Evolutionary conservation across 208 protist genomes (phyloP), one percentile per base, ranked within the genome.

Genomic region (Endotrypanum monterogeii): DNA sequence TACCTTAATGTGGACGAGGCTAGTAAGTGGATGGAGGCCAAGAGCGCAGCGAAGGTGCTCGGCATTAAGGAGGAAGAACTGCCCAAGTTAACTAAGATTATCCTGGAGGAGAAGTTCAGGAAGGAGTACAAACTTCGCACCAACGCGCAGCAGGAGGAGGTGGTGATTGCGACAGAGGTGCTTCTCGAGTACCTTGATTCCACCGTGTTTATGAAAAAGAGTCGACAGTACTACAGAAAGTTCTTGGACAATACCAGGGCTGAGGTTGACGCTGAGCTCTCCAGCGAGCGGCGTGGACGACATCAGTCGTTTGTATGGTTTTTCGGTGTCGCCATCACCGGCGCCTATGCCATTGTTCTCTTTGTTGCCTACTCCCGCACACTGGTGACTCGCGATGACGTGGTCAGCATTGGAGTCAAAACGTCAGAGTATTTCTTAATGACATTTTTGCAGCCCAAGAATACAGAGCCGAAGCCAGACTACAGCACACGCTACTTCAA

Each of bases 171-270:
- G 5, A 84, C 89, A 1, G 92, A 96, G 78, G 85, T 93, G 56
- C 71, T 96, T 25, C 77, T 96, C n/a, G 92, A 94, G 82, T 96
- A 94, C 83, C 67, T 96, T 7, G 90, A 96, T 74, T 94, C 89
- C 41, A 80, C 87, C 25, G 60, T 89, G 16, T 74, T 76, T 71
- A 48, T 83, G 50, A 96, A 96, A 83, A 94, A 95, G 84, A 94
- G 82, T 54, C 74, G 84, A 3, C 86, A 89, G 78, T 94, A 95
- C 83, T 94, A 96, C 82, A 75, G 87, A 25, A 67, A 90, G 41
- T 86, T 92, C 50, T 61, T 96, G 32, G 87, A 96, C 55, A 90
- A 89, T 69, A 83, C 85, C 1, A 79, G 92, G 11, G 61, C 71
- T 1, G 74, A 88, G 41, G 77, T 96, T 46, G 92, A 96, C 46